Conservation (phyloP, 768 basidiomycete genomes). For the Pisolithus sp. region DNA sequence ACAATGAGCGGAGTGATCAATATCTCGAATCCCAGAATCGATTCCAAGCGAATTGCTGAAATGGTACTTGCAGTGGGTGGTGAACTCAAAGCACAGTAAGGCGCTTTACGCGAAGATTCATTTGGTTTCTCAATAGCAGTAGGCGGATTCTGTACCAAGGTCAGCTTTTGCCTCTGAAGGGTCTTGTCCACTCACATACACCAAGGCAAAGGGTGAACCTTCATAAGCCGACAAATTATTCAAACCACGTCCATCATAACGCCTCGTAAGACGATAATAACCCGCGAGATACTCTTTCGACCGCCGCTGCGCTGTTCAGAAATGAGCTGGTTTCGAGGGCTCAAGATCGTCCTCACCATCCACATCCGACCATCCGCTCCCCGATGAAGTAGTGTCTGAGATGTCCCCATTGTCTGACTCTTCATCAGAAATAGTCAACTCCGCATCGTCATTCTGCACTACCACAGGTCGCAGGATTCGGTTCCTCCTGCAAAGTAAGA, state of each 20-base stretch:
- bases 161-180: neutral
- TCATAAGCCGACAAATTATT: slow-evolving; percentile 39
- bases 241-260: slow-evolving; percentile 36
- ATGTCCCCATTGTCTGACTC: slow-evolving; percentile 76
- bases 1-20: slow-evolving; percentile 53
- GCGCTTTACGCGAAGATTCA: neutral
- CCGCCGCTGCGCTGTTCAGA: slow-evolving; percentile 11
- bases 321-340: slow-evolving; percentile 8
- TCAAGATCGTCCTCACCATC: slow-evolving; percentile 15
- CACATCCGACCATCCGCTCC: slow-evolving; percentile 38
- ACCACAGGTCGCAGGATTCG: slow-evolving; percentile 38
- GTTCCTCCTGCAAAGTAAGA: slow-evolving; percentile 35
- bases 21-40: slow-evolving; percentile 32
- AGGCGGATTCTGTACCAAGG: slow-evolving; percentile 7
- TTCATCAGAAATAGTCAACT: slow-evolving; percentile 56
- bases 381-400: slow-evolving; percentile 40
- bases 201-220: slow-evolving; percentile 39
- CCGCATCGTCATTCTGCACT: slow-evolving; percentile 31
- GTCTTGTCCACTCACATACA: slow-evolving; percentile 32
- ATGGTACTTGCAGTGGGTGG: neutral
- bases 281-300: slow-evolving; percentile 30
- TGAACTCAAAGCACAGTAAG: no score
- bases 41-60: slow-evolving; percentile 33
- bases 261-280: slow-evolving; percentile 44
- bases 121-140: slow-evolving; percentile 6